These are phyloP conservation scores for Phyllosticta capitalensis DNA, from an alignment of 2,329 filamentous ascomycete genomes.

Conservation along the genomic window DNA sequence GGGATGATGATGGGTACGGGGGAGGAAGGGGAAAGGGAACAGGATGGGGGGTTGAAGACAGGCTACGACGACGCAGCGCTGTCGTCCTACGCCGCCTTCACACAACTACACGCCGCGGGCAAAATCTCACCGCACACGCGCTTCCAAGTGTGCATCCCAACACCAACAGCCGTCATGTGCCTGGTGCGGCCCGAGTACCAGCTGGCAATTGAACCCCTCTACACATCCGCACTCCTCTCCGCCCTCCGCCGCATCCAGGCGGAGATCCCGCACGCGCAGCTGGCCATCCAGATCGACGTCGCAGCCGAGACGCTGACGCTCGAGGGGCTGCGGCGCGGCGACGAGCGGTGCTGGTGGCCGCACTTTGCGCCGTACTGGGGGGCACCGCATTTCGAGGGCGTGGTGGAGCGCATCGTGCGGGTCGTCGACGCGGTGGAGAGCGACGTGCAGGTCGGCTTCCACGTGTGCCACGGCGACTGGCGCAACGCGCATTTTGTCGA, in stretches of 20 bases:
- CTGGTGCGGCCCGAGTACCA: constrained; percentile 17
- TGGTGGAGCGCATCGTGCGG: constrained; percentile 25
- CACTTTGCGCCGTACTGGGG: constrained; percentile 25
- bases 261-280: constrained; percentile 22
- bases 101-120: constrained; percentile 19
- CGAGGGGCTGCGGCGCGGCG: constrained; percentile 7
- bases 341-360: constrained; percentile 9
- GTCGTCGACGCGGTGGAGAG: constrained; percentile 23
- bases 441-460: constrained; percentile 34
- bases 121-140: constrained; percentile 18
- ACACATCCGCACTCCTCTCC: constrained; percentile 22
- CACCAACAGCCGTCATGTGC: constrained; percentile 13
- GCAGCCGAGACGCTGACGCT: constrained; percentile 27
- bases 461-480: constrained; percentile 41
- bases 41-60: constrained; percentile 16
- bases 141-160: constrained; percentile 27
- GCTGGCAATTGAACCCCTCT: constrained; percentile 21
- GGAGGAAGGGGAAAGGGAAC: too few relatives aligned
- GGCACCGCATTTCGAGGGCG: constrained; percentile 22
- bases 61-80: constrained; percentile 26
- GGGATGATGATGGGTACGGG: too few relatives aligned
- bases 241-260: constrained; percentile 21
- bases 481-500: constrained; percentile 37
- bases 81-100: constrained; percentile 24
- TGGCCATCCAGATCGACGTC: constrained; percentile 28